These are phyloP conservation scores for Monocercomonoides exilis DNA, from an alignment of 78 protist genomes.

Conservation along the genomic window DNA sequence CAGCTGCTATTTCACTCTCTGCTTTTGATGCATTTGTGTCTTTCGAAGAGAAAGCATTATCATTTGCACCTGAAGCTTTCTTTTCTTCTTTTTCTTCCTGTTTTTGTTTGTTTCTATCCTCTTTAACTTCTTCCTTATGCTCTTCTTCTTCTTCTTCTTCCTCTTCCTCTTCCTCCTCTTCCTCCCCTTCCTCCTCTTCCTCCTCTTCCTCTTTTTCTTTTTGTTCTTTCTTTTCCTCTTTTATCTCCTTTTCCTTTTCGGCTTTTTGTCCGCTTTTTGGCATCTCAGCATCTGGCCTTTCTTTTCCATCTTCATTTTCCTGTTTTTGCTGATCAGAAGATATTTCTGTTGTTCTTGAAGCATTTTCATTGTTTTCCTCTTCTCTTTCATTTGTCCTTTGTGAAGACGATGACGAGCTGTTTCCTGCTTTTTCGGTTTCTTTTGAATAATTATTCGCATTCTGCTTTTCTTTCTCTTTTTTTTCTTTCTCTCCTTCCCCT, in stretches of 20 bases:
- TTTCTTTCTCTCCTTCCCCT: too few relatives aligned
- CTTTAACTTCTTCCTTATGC: too few relatives aligned
- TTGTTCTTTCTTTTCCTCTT: not conserved
- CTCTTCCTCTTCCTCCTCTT: not conserved
- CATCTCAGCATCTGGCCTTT: not conserved
- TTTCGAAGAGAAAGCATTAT: too few relatives aligned
- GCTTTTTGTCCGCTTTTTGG: not conserved
- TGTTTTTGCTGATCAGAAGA: not conserved
- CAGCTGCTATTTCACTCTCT: not conserved
- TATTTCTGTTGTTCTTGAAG: not conserved
- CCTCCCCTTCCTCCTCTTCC: not conserved
- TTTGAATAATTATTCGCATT: too few relatives aligned
- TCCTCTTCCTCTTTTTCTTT: slow-evolving; percentile 12
- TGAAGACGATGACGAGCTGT: not conserved
- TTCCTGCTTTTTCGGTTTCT: slow-evolving; percentile 1
- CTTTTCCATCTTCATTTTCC: not conserved
- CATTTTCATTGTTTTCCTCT: slow-evolving; percentile 8
- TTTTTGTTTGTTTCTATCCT: too few relatives aligned
- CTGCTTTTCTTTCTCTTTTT: too few relatives aligned
- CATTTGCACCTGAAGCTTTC: not conserved
- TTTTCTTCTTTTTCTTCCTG: too few relatives aligned
- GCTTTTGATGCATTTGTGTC: too few relatives aligned
- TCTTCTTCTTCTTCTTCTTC: too few relatives aligned
- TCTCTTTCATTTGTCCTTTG: not conserved
- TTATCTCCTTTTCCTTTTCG: not conserved